Percentiles rank a stretch among this genome's conserved stretches.
phyloP scores from a whole-genome alignment of 805 yeast species.

The Nakazawaea peltata region DNA sequence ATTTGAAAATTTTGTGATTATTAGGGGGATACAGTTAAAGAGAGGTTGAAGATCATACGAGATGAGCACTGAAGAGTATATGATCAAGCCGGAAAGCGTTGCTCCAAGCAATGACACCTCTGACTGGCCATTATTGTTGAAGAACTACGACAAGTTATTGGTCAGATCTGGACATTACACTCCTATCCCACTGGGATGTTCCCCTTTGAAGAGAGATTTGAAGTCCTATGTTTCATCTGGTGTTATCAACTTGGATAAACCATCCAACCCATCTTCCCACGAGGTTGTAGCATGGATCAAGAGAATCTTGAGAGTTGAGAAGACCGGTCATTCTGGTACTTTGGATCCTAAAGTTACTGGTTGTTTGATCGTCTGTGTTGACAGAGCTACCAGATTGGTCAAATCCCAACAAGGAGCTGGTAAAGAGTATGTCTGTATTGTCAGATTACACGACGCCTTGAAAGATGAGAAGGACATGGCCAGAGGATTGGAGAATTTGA shows the following conservation, averaged over 20 bases:
- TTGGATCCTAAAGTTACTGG: constrained; percentile 97
- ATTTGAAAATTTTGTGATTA: background rate
- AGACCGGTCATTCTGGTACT: constrained; percentile 99
- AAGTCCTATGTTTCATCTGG: constrained; percentile 88
- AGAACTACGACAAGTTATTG: constrained; percentile 86
- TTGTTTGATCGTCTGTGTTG: constrained; percentile 95
- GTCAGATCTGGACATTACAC: constrained; percentile 97
- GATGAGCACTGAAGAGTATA: constrained; percentile 60
- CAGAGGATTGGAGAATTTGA: constrained; percentile 83
- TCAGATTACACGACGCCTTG: constrained; percentile 88
- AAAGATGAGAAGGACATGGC: constrained; percentile 83
- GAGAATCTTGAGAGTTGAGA: constrained; percentile 89
- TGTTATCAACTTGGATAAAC: constrained; percentile 95
- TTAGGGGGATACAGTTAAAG: background rate
- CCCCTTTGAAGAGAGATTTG: constrained; percentile 91
- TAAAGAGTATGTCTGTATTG: constrained; percentile 98
- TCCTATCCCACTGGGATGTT: constrained; percentile 92
- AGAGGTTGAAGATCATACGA: too few relatives aligned
- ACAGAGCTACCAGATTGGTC: constrained; percentile 95
- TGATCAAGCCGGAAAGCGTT: constrained; percentile 83
- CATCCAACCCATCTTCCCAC: constrained; percentile 96
- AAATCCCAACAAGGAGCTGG: constrained; percentile 99
- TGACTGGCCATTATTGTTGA: constrained; percentile 91
- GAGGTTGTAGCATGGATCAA: constrained; percentile 99
- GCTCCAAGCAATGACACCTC: constrained; percentile 80